These are phyloP conservation scores for Didymella glomerata DNA, from an alignment of 2,329 filamentous ascomycete genomes.

Conservation along the genomic window DNA sequence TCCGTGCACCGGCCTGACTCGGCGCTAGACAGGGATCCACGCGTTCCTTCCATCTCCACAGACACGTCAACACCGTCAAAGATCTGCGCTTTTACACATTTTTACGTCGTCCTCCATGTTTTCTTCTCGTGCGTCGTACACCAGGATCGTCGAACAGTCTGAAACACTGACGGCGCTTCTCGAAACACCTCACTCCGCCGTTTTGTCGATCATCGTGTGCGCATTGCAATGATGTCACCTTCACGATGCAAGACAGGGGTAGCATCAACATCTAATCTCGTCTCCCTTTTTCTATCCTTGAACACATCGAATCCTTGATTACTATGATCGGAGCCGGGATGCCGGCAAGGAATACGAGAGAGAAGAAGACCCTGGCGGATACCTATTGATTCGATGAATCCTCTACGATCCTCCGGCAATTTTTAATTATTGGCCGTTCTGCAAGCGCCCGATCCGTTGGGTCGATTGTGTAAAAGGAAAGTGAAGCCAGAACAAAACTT, in stretches of 20 bases:
- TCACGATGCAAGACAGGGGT: slow-evolving; percentile 9
- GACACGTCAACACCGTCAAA: slow-evolving; percentile 23
- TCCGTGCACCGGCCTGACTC: slow-evolving; percentile 2
- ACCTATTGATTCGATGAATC: slow-evolving; percentile 21
- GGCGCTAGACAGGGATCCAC: slow-evolving; percentile 17
- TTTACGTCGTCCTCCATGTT: not conserved
- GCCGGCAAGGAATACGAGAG: slow-evolving; percentile 8
- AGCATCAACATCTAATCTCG: slow-evolving; percentile 8
- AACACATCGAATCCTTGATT: slow-evolving; percentile 3
- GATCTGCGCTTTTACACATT: slow-evolving; percentile 15
- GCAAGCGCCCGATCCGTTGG: slow-evolving; percentile 12
- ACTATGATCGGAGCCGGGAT: slow-evolving; percentile 19
- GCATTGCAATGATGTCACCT: slow-evolving; percentile 19
- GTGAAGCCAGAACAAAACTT: not conserved
- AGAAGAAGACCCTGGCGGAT: slow-evolving; percentile 1
- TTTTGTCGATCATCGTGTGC: slow-evolving; percentile 12
- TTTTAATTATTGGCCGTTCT: slow-evolving; percentile 2
- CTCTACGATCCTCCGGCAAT: not conserved
- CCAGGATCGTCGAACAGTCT: slow-evolving; percentile 3
- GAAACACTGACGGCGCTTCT: slow-evolving; percentile 11
- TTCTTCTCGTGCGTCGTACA: not conserved
- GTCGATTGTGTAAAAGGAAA: not conserved
- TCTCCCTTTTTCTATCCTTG: slow-evolving; percentile 11
- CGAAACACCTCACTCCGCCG: slow-evolving; percentile 8
- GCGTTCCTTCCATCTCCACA: slow-evolving; percentile 1